Conservation (phyloP, 2,329 filamentous ascomycete species). For the Dothideomycetidae sp. region DNA sequence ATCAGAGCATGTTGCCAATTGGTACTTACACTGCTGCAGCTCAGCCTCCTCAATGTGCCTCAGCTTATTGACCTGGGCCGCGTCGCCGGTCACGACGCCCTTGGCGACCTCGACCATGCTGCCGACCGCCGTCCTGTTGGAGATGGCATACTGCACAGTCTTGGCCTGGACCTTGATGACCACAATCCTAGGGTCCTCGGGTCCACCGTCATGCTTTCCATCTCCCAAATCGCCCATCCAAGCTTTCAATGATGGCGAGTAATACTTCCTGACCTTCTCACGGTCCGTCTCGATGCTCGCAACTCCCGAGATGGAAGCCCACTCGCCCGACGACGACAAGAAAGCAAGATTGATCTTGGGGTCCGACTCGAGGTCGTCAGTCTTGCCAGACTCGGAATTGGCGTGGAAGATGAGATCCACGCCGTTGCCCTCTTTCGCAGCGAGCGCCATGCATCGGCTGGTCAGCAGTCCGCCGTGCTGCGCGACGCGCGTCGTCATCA, state of each 20-base stretch:
- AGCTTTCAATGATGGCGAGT: constrained; percentile 58
- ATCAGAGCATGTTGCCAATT: too few species aligned
- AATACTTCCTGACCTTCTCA: constrained; percentile 56
- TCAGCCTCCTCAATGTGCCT: constrained; percentile 57
- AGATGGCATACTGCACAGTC: constrained; percentile 58
- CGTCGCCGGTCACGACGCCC: constrained; percentile 57
- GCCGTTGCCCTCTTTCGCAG: constrained; percentile 64
- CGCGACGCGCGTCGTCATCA: constrained; percentile 68
- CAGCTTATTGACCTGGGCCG: constrained; percentile 59
- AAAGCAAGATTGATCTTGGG: constrained; percentile 70
- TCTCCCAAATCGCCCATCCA: constrained; percentile 81
- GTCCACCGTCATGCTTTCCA: constrained; percentile 67
- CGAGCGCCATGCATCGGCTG: constrained; percentile 76
- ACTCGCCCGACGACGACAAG: constrained; percentile 55
- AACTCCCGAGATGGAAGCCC: constrained; percentile 71
- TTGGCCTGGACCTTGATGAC: constrained; percentile 63
- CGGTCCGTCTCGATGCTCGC: constrained; percentile 58
- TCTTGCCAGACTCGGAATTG: constrained; percentile 82
- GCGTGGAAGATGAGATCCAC: constrained; percentile 81
- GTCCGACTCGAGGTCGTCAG: constrained; percentile 60
- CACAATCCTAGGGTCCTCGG: constrained; percentile 67
- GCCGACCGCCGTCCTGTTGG: constrained; percentile 43
- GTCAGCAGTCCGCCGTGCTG: constrained; percentile 48
- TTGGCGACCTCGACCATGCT: constrained; percentile 59
- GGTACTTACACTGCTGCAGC: constrained; percentile 41